These are phyloP conservation scores for Xylaria grammica DNA, from an alignment of 495 filamentous ascomycete genomes.

Conservation along the genomic window DNA sequence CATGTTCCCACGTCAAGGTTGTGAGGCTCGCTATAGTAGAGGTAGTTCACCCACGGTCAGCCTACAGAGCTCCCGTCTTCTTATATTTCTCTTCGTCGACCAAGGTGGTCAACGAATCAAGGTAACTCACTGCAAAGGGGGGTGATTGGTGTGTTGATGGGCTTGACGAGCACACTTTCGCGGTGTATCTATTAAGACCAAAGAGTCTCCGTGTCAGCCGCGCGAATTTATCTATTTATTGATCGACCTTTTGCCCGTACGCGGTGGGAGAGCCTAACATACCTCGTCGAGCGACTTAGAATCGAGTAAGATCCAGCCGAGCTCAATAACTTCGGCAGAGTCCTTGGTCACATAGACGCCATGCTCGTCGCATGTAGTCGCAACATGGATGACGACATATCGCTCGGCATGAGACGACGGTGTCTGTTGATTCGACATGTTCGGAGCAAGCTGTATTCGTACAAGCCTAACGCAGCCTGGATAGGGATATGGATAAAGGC, in stretches of 20 bases:
- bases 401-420: conserved; percentile 76
- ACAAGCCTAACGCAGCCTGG: conserved; percentile 11
- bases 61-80: conserved; percentile 21
- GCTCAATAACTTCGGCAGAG: conserved; percentile 97
- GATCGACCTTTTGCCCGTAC: too few relatives aligned
- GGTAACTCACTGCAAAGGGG: conserved; percentile 91
- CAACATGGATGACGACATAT: conserved; percentile 96
- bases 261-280: conserved; percentile 29
- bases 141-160: conserved; percentile 97
- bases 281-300: conserved; percentile 92
- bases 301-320: conserved; percentile 96
- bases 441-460: conserved; percentile 22
- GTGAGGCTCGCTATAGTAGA: conserved; percentile 81
- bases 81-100: too few relatives aligned
- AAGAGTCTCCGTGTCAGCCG: conserved; percentile 12
- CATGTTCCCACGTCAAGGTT: conserved; percentile 98
- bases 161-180: conserved; percentile 95
- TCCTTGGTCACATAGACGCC: conserved; percentile 99
- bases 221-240: conserved; percentile 3
- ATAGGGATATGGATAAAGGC: conserved; percentile 25
- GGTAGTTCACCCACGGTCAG: conserved; percentile 19
- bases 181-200: conserved; percentile 72
- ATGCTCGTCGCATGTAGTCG: conserved; percentile 98
- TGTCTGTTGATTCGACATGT: conserved; percentile 53
- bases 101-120: conserved; percentile 15